Conservation (phyloP, 176 grass and related monocot species). For the Dactylis glomerata region DNA sequence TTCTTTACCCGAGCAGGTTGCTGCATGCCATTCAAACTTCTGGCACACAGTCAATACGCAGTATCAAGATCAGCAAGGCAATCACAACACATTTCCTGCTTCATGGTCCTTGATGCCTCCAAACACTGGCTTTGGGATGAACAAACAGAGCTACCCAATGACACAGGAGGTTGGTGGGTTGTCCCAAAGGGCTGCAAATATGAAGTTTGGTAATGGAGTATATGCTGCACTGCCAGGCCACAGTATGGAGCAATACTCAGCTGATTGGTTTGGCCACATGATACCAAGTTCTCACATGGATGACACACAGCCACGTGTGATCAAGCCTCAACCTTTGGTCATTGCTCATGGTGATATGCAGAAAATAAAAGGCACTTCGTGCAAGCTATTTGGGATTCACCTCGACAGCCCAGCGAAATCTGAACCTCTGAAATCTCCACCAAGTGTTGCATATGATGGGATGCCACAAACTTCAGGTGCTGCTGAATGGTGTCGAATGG, state of each 20-base stretch:
- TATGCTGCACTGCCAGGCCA: constrained; percentile 22
- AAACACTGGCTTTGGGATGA: constrained; percentile 40
- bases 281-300: constrained; percentile 34
- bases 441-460: constrained; percentile 36
- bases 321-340: constrained; percentile 53
- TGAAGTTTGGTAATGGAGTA: constrained; percentile 37
- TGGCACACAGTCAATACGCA: constrained; percentile 47
- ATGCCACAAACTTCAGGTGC: constrained; percentile 5
- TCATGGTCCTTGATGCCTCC: constrained; percentile 57
- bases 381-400: constrained; percentile 73
- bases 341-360: constrained; percentile 42
- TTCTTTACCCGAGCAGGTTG: constrained; percentile 46
- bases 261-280: constrained; percentile 50
- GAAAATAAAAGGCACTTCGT: constrained; percentile 50
- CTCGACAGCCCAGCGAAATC: constrained; percentile 42
- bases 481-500: constrained; percentile 25
- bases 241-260: constrained; percentile 39
- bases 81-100: constrained; percentile 35
- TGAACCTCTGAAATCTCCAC: constrained; percentile 37
- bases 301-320: constrained; percentile 7
- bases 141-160: constrained; percentile 38
- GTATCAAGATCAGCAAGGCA: constrained; percentile 55
- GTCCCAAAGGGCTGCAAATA: constrained; percentile 34
- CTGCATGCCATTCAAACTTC: constrained; percentile 34
- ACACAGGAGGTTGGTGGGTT: constrained; percentile 31